Base-by-base conservation (phyloP, 2,329 filamentous ascomycete genomes). In the Sarocladiaceae sp. region DNA sequence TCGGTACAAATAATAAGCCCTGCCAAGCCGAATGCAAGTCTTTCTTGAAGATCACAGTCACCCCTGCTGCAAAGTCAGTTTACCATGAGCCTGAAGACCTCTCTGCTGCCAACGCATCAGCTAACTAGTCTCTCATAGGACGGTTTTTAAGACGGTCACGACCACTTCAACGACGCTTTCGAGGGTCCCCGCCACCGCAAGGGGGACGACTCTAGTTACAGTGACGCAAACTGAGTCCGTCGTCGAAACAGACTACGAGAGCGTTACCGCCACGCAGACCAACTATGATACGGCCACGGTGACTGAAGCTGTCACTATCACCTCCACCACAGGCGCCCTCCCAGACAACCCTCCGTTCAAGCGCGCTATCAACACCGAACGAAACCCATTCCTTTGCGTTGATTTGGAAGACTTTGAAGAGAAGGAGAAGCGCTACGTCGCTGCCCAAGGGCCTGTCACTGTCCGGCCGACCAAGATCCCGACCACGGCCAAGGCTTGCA, bases 401-500 rank as follows among this genome's bases (percentile, higher is more conserved):
- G 13, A 29, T 7, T 29, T 13, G 26, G 26, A 29, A 29, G 26
- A 29, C n/a, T n/a, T 29, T 9, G 13, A 29, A 13, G 7, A 7
- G 26, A 13, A 29, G 13, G 26, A 29, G 26, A 29, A 29, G 26
- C 26, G 26, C 13, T 7, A 7, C 13, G 26, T 29, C 13, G 26
- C 26, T 13, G 26, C 13, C 26, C 9, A 7, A 29, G 26, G 26
- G 9, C 26, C 26, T 29, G 26, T 29, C 26, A 29, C 26, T 7
- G 26, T 15, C n/a, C 33, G 33, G n/a, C 33, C 33, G 18, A 35
- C 33, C 18, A 35, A 35, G 33, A 35, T 35, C 18, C 33, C 33
- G 16, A 18, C 4, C 12, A 35, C 15, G 15, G 33, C 33, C 4
- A 35, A 21, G 4, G 50, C 54, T 12, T 57, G 55, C 46, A 48